Percentiles rank a stretch among this genome's conserved stretches.
Conservation (phyloP, 228 moss, liverwort and hornwort genomes). For the Sphagnum fallax region DNA sequence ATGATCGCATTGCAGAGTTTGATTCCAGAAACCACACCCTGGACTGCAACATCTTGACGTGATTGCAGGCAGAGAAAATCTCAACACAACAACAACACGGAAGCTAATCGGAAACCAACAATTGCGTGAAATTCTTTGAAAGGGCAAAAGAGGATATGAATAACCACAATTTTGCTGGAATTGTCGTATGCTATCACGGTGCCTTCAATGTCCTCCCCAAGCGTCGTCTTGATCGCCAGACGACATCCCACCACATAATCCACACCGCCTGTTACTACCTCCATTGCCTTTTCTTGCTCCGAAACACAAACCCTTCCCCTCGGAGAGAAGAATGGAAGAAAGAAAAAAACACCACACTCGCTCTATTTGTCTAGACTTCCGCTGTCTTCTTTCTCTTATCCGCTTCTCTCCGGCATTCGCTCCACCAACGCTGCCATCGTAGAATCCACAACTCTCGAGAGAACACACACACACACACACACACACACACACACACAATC, state of each 20-base stretch:
- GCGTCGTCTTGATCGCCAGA: conserved; percentile 85
- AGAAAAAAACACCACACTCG: background rate
- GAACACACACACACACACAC: no score
- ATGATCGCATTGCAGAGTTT: background rate
- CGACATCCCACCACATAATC: conserved; percentile 80
- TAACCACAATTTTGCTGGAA: conserved; percentile 72
- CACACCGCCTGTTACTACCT: conserved; percentile 46
- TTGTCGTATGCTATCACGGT: conserved; percentile 85
- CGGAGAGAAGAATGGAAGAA: background rate
- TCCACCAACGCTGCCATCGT: background rate
- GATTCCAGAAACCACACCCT: background rate
- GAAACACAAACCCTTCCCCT: conserved; percentile 1
- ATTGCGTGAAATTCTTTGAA: background rate
- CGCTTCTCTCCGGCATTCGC: conserved; percentile 5
- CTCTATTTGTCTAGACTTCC: background rate
- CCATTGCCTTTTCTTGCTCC: background rate
- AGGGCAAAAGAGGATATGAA: conserved; percentile 74
- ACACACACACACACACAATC: no score
- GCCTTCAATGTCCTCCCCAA: conserved; percentile 91
- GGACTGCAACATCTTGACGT: background rate
- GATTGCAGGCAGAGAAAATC: background rate
- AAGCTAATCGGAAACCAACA: background rate
- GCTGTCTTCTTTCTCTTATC: background rate
- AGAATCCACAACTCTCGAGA: background rate
- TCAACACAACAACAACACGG: background rate